phyloP scores from a whole-genome alignment of 2,329 filamentous ascomycete species.

The Dactylellina leptospora region DNA sequence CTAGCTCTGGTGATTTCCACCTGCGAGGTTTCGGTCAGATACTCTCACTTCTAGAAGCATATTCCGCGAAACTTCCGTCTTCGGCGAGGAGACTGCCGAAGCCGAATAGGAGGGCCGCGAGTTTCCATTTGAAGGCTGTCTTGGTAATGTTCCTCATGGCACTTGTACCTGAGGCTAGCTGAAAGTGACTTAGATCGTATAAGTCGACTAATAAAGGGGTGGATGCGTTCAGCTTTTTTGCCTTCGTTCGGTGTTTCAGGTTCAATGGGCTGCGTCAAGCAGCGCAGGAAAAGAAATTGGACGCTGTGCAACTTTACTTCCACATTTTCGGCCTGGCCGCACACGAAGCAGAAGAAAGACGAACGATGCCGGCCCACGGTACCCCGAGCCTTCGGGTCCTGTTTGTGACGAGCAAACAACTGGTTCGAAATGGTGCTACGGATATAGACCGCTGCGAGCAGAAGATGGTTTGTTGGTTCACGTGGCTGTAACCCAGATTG shows the following conservation, averaged over 20 bases:
- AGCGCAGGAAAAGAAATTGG: constrained; percentile 50
- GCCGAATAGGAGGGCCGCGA: constrained; percentile 43
- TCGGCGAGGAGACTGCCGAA: constrained; percentile 48
- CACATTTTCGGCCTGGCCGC: constrained; percentile 51
- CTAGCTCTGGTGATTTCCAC: constrained; percentile 1
- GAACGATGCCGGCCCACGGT: background rate
- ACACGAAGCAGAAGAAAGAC: background rate
- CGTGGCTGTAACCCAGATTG: constrained; percentile 28
- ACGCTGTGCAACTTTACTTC: constrained; percentile 26
- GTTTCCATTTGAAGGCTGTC: constrained; percentile 28
- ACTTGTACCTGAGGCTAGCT: constrained; percentile 52
- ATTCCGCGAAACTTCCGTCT: constrained; percentile 42
- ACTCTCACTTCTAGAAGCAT: constrained; percentile 45
- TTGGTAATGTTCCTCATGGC: constrained; percentile 20
- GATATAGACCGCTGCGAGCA: constrained; percentile 24
- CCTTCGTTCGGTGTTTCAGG: constrained; percentile 53
- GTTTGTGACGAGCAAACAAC: constrained; percentile 50
- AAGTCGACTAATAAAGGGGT: constrained; percentile 43
- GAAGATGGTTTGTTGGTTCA: constrained; percentile 10
- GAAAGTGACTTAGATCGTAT: constrained; percentile 26
- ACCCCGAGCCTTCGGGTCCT: constrained; percentile 19
- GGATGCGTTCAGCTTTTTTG: constrained; percentile 52
- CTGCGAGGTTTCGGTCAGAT: constrained; percentile 28
- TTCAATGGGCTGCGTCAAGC: constrained; percentile 51
- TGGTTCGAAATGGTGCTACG: constrained; percentile 14